Base-by-base conservation (phyloP, 2,329 filamentous ascomycete genomes). In the Mycosphaerella sp. region DNA sequence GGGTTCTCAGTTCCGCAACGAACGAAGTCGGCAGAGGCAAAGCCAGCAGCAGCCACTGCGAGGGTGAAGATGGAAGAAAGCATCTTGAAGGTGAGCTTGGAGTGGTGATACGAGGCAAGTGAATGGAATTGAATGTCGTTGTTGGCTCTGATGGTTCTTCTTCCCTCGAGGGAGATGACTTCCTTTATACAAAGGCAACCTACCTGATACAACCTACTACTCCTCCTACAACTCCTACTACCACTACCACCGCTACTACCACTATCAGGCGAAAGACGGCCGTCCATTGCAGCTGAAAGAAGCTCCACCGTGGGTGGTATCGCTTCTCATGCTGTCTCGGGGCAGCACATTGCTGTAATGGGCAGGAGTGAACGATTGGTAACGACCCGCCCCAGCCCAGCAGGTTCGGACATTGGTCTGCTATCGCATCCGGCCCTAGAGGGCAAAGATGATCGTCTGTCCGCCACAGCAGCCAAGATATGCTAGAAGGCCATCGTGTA, bases 1-100 rank as follows among this genome's bases (percentile, higher is more conserved):
- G 59, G 59, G 9, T 60, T 53, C 4, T 14, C 47, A 14, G 56
- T 60, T 29, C 58, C 59, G 23, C 59, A 62, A 31, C 59, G 59
- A 52, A 55, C 56, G 42, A 55, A 48, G 10, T 59, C 51, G 41
- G 58, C 53, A 23, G 56, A 54, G 26, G 52, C 59, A 45, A 58
- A 4, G 14, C 55, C 54, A 39, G 54, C 50, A 4, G 43, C 52
- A 42, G 50, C 47, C 42, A 47, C 46, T 38, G 31, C 47, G 44
- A 54, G 46, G 44, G 54, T 43, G 39, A 57, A 47, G 32, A 54
- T 17, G 23, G 51, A 50, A 40, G 55, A 44, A 31, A 56, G 53
- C 59, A 62, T 62, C 6, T 39, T 49, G 50, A 44, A 44, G 3
- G 12, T 12, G n/a, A 45, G 42, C 42, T 21, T 23, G 38, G 34